A percentile compares a stretch with the other conserved stretches of the same genome.
Evolutionary conservation across 306 rosid genomes (phyloP).

Genomic region (Arachis stenosperma): DNA sequence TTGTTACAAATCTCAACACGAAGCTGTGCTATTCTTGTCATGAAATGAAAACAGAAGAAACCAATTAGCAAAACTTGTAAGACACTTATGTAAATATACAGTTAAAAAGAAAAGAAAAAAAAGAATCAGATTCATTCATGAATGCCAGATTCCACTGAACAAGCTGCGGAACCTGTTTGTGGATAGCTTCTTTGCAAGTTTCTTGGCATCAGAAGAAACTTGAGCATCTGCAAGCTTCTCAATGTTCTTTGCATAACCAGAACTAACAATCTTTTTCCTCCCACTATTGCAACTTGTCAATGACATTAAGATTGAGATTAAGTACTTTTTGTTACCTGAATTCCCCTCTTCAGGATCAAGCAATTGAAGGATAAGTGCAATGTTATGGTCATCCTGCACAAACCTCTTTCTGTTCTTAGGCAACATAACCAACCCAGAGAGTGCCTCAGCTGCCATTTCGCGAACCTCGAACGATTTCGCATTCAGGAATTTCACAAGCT

Average conservation of each 20-base stretch:
- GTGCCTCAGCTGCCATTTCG: conserved; percentile 84
- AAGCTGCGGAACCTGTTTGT: conserved; percentile 71
- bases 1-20: conserved; percentile 50
- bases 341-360: conserved; percentile 71
- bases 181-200: conserved; percentile 74
- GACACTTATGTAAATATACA: conserved; percentile 64
- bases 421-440: conserved; percentile 65
- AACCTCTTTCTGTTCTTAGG: conserved; percentile 77
- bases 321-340: conserved; percentile 65
- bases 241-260: conserved; percentile 75
- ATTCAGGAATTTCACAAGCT: conserved; percentile 72
- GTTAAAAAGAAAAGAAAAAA: conserved; percentile 35
- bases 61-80: conserved; percentile 51
- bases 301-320: conserved; percentile 73
- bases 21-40: conserved; percentile 45
- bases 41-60: conserved; percentile 31
- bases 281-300: conserved; percentile 80
- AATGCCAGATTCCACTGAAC: conserved; percentile 88
- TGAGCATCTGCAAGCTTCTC: conserved; percentile 83
- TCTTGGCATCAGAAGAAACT: conserved; percentile 84
- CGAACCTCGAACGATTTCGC: conserved; percentile 82
- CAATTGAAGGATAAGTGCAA: conserved; percentile 65
- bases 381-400: conserved; percentile 77
- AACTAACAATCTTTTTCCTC: conserved; percentile 74
- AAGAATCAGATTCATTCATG: conserved; percentile 54